Percentiles rank a stretch among this genome's conserved stretches.
Conservation (phyloP, 768 basidiomycete species). For the Pulveroboletus sp. region DNA sequence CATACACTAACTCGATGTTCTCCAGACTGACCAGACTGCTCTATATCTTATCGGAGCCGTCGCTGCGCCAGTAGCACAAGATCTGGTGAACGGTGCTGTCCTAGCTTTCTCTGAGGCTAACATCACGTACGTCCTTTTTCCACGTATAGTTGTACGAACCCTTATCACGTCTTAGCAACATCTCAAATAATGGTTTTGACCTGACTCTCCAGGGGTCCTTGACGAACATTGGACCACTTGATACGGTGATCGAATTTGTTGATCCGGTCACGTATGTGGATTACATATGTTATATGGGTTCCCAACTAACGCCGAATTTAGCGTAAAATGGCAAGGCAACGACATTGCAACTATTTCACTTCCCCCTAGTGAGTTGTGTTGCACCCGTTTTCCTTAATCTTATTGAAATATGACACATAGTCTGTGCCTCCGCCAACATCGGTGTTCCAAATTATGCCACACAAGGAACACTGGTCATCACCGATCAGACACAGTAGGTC, state of each 20-base stretch:
- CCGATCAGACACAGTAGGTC: conserved; percentile 43
- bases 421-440: conserved; percentile 61
- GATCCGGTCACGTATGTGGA: conserved; percentile 52
- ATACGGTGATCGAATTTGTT: conserved; percentile 61
- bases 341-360: conserved; percentile 61
- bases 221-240: conserved; percentile 61
- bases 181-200: conserved; percentile 59
- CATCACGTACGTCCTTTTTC: conserved; percentile 41
- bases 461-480: conserved; percentile 51
- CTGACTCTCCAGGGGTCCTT: conserved; percentile 55
- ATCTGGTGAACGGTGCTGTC: conserved; percentile 53
- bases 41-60: conserved; percentile 70
- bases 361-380: conserved; percentile 42
- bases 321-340: conserved; percentile 59
- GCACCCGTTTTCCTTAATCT: neutral
- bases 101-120: conserved; percentile 54
- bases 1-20: conserved; percentile 1
- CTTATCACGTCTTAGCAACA: conserved; percentile 48
- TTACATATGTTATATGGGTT: neutral
- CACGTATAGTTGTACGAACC: conserved; percentile 37
- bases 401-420: conserved; percentile 26
- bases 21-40: conserved; percentile 55
- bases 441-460: conserved; percentile 63
- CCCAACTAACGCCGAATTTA: conserved; percentile 18
- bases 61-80: conserved; percentile 60